A percentile compares a stretch with the other conserved stretches of the same genome.
Conservation (phyloP, 139 green algal genomes). For the Tetradesmus obliquus region DNA sequence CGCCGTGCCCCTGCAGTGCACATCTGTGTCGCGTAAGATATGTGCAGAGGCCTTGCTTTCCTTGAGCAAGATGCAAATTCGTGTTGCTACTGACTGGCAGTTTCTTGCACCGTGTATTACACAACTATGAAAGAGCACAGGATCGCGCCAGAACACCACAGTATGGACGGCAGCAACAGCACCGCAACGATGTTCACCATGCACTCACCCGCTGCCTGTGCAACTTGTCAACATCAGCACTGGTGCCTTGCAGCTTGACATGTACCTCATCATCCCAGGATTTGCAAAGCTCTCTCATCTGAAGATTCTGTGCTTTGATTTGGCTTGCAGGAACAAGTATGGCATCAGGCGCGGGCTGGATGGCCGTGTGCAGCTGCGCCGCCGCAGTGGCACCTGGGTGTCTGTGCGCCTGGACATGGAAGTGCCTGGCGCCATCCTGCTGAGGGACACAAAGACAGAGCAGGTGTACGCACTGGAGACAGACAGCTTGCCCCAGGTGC, state of each 20-base stretch:
- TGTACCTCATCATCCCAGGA: neutral
- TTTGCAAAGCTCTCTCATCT: neutral
- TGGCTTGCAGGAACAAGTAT: constrained; percentile 46
- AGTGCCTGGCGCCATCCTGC: constrained; percentile 61
- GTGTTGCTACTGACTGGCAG: no score
- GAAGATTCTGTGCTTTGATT: neutral
- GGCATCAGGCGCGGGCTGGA: constrained; percentile 55
- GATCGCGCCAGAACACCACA: no score
- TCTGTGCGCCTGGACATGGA: constrained; percentile 67
- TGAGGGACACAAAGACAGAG: constrained; percentile 55
- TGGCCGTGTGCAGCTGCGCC: constrained; percentile 56
- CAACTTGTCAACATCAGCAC: neutral
- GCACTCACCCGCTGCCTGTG: neutral
- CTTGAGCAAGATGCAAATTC: no score
- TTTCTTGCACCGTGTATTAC: no score
- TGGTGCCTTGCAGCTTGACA: neutral
- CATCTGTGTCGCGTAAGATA: no score
- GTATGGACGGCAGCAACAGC: no score
- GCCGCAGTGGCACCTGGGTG: constrained; percentile 52
- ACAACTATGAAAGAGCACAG: no score
- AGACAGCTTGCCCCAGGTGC: constrained; percentile 58
- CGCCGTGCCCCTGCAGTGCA: neutral
- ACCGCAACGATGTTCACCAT: no score
- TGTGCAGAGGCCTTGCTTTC: no score
- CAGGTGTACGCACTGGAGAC: constrained; percentile 66